Evolutionary conservation across 371 early-diverging fungal genomes (phyloP).

Genomic region (Actinomortierella ambigua): DNA sequence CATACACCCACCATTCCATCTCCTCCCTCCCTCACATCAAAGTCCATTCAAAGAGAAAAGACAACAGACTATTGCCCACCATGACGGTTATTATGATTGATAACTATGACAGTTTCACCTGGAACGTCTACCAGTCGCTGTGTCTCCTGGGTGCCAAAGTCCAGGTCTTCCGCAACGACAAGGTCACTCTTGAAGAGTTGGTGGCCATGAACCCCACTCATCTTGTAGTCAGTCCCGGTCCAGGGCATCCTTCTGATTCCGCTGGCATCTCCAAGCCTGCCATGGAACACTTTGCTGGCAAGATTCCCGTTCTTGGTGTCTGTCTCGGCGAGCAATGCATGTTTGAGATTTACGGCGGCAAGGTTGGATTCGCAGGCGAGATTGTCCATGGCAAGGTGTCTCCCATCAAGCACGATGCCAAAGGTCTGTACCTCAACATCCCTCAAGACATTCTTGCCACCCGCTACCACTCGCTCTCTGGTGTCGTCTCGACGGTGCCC

Average conservation of each 20-base stretch:
- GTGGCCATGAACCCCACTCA: constrained; percentile 83
- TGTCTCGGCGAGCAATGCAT: constrained; percentile 97
- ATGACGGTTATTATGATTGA: constrained; percentile 91
- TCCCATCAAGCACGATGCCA: constrained; percentile 85
- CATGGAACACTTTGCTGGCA: constrained; percentile 87
- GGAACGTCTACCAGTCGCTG: constrained; percentile 96
- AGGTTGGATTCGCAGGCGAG: constrained; percentile 88
- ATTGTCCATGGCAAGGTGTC: constrained; percentile 96
- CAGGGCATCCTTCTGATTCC: constrained; percentile 91
- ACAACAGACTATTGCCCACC: constrained; percentile 12
- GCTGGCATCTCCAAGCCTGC: constrained; percentile 89
- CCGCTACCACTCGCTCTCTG: constrained; percentile 95
- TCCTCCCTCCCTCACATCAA: neutral
- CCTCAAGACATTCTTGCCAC: constrained; percentile 87
- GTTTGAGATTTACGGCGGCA: constrained; percentile 93
- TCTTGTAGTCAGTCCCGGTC: constrained; percentile 96
- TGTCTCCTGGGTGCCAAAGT: constrained; percentile 91
- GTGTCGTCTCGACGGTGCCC: constrained; percentile 83
- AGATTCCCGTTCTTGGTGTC: constrained; percentile 95
- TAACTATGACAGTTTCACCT: constrained; percentile 98
- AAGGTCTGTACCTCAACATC: constrained; percentile 84
- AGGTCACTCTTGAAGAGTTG: constrained; percentile 84
- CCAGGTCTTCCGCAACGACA: constrained; percentile 90
- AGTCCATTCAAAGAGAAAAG: neutral
- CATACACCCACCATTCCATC: too few relatives aligned